These are phyloP conservation scores for Pseudogymnoascus sp. DNA, from an alignment of 2,329 filamentous ascomycete genomes.

Conservation along the genomic window DNA sequence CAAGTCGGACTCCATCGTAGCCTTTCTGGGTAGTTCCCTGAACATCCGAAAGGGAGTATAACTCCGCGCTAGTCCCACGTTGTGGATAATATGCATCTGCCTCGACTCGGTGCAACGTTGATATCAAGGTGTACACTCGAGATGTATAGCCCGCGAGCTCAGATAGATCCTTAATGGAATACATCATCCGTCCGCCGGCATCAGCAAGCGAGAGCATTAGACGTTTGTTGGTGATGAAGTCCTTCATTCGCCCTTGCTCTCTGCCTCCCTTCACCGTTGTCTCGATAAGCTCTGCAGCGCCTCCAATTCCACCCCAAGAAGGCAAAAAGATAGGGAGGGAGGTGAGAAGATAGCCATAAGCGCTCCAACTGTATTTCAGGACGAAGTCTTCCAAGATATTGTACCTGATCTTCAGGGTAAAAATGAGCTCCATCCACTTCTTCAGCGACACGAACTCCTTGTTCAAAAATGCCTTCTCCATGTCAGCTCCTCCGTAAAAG, in stretches of 20 bases:
- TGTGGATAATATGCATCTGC: slow-evolving; percentile 75
- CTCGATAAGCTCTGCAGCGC: slow-evolving; percentile 57
- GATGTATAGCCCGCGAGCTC: slow-evolving; percentile 95
- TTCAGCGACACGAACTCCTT: slow-evolving; percentile 88
- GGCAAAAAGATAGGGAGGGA: slow-evolving; percentile 91
- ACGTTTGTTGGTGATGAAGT: slow-evolving; percentile 98
- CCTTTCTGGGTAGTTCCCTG: slow-evolving; percentile 92
- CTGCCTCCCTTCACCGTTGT: slow-evolving; percentile 45
- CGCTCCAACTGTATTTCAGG: slow-evolving; percentile 97
- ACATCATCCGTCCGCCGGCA: slow-evolving; percentile 97
- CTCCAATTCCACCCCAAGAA: slow-evolving; percentile 81
- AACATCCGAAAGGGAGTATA: slow-evolving; percentile 83
- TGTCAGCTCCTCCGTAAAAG: slow-evolving; percentile 92
- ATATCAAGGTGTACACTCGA: slow-evolving; percentile 90
- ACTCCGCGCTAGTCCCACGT: slow-evolving; percentile 60
- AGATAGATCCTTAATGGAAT: slow-evolving; percentile 95
- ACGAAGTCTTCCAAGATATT: slow-evolving; percentile 99
- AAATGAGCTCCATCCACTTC: slow-evolving; percentile 97
- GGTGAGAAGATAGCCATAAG: slow-evolving; percentile 89
- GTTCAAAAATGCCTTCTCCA: slow-evolving; percentile 88
- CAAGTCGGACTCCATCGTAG: slow-evolving; percentile 87
- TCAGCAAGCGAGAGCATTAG: slow-evolving; percentile 96
- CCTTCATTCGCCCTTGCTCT: slow-evolving; percentile 86
- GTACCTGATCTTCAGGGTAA: slow-evolving; percentile 94
- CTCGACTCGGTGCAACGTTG: slow-evolving; percentile 87